Conservation (phyloP, 176 grass and related monocot species). For the Eleusine coracana region DNA sequence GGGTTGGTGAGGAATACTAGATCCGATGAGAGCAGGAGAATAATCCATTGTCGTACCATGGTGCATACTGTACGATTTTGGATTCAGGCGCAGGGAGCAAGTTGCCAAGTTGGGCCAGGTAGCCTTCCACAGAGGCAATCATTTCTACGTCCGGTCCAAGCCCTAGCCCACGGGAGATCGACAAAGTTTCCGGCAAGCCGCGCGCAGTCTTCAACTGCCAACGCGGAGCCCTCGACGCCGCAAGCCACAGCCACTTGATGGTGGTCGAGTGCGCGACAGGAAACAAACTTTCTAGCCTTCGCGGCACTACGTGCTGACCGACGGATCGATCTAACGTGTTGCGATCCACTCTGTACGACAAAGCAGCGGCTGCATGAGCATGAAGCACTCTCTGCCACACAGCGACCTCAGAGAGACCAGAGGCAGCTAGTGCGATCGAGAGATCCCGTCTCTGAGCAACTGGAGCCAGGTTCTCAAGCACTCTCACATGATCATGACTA, state of each 20-base stretch:
- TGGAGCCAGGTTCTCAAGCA: constrained; percentile 1
- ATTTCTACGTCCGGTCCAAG: background rate
- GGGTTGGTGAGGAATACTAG: background rate
- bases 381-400: background rate
- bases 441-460: background rate
- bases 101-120: background rate
- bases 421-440: constrained; percentile 2
- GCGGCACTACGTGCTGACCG: background rate
- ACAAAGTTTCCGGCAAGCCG: too few species aligned
- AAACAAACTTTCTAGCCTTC: constrained; percentile 15
- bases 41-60: too few species aligned
- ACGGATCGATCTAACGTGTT: background rate
- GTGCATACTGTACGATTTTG: background rate
- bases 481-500: background rate
- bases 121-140: background rate
- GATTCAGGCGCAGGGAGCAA: background rate
- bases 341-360: constrained; percentile 21
- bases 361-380: background rate
- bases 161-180: background rate
- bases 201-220: too few species aligned
- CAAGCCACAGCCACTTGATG: too few species aligned
- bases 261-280: background rate
- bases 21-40: background rate
- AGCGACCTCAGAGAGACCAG: background rate
- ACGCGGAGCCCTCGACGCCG: too few species aligned